Evolutionary conservation across 2,329 filamentous ascomycete genomes (phyloP).

Genomic region (Sphaerulina musiva): DNA sequence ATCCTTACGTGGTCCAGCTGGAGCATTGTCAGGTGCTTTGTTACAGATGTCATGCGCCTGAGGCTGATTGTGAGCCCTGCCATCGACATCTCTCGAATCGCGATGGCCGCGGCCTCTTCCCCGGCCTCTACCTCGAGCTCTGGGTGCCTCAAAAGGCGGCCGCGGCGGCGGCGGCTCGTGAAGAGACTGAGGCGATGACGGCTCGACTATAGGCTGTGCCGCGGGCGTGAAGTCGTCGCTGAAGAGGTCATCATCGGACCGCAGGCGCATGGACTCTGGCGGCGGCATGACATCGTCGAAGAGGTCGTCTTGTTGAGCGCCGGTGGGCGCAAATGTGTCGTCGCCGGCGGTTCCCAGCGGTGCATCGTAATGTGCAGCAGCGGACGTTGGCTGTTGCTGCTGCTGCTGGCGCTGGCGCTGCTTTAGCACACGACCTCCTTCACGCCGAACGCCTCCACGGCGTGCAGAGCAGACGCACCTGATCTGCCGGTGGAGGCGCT

Average conservation of each 20-base stretch:
- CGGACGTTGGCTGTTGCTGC: not conserved
- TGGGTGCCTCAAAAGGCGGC: not conserved
- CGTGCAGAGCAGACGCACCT: not conserved
- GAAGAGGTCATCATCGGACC: constrained; percentile 47
- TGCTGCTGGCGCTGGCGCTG: not conserved
- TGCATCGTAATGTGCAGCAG: not conserved
- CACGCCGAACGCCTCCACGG: not conserved
- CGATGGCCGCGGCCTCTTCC: constrained; percentile 21
- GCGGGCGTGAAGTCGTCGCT: constrained; percentile 47
- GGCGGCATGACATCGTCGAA: constrained; percentile 32
- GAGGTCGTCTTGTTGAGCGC: constrained; percentile 30
- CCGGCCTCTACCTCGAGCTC: constrained; percentile 10
- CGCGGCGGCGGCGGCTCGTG: constrained; percentile 7
- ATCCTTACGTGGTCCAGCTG: constrained; percentile 22
- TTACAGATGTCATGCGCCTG: constrained; percentile 7
- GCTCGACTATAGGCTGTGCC: constrained; percentile 36
- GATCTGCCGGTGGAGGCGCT: not conserved
- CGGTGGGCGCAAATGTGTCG: constrained; percentile 33
- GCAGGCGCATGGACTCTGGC: constrained; percentile 46
- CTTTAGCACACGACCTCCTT: not conserved
- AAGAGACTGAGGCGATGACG: constrained; percentile 10
- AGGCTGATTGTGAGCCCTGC: not conserved
- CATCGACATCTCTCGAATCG: constrained; percentile 8
- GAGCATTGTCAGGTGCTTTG: constrained; percentile 21
- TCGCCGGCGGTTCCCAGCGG: not conserved